Evolutionary conservation across 441 rosid species (phyloP).

Genomic region (Pelargonium australe): DNA sequence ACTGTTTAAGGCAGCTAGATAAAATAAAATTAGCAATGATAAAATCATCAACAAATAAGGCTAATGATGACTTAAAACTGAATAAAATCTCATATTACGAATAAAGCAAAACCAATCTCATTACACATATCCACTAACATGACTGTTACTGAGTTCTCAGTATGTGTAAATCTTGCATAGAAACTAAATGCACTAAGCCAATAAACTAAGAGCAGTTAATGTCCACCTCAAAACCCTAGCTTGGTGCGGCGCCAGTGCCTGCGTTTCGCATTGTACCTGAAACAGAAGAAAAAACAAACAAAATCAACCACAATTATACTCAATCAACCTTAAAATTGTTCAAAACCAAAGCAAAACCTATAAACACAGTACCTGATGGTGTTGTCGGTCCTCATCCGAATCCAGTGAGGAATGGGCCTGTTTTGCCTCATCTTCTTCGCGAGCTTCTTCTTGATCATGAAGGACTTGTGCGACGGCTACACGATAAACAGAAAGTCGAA

Average conservation of each 20-base stretch:
- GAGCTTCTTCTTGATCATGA: constrained; percentile 14
- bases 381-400: constrained; percentile 11
- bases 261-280: constrained; percentile 12
- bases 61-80: not conserved
- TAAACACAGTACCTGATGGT: constrained; percentile 4
- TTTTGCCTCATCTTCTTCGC: constrained; percentile 11
- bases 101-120: not conserved
- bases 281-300: not conserved
- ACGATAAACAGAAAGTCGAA: not conserved
- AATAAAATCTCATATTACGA: not conserved
- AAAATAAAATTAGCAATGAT: no score
- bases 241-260: constrained; percentile 15
- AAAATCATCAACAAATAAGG: no score
- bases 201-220: not conserved
- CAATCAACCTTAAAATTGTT: not conserved
- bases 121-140: not conserved
- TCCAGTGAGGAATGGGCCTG: constrained; percentile 14
- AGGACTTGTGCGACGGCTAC: constrained; percentile 9
- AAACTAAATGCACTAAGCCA: constrained; percentile 5
- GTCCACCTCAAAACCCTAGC: constrained; percentile 4
- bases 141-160: constrained; percentile 1
- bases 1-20: no score
- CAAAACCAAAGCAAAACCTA: not conserved
- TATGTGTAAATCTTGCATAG: constrained; percentile 13
- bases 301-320: not conserved